Base-by-base conservation (phyloP, 345 rosid species). In the Melastoma malabathricum region DNA sequence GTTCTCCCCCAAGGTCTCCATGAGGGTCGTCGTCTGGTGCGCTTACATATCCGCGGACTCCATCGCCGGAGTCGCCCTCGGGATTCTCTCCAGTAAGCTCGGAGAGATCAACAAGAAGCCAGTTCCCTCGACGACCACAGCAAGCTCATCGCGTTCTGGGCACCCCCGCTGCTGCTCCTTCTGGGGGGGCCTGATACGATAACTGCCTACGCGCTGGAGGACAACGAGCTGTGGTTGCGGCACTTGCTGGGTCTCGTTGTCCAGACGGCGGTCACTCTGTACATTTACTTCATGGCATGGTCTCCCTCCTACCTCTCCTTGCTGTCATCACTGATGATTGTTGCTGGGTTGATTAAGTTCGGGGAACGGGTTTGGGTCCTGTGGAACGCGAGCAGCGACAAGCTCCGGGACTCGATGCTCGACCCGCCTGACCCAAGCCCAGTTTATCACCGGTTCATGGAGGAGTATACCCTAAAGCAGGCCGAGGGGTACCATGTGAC, bases 331-430 rank as follows among this genome's bases (percentile, higher is more conserved):
- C 64, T 59, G 25, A 60, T 80, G 65, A 22, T 77, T 8, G 46
- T 60, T 0, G 64, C 50, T 0, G 92, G 82, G 22, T 41, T 66
- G 18, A 55, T 68, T 54, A 77, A 75, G 62, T 77, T 66, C 22
- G 70, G 56, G 0, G 80, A 76, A 59, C 68, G 81, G 55, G 72
- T 59, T 16, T 60, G 65, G 59, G 70, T 70, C 0, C 80, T 72
- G 10, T 61, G 75, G 65, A 63, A 67, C 10, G 75, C 81, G 15
- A 78, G 77, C 52, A 60, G 39, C 10, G 64, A 72, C 17, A 59
- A 64, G 47, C 62, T 74, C 22, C 50, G 55, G 38, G 60, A 66
- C 0, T 45, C 73, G 15, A 53, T 72, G 67, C 66, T 69, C 0
- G 1, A 46, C 4, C 15, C 53, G 0, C 65, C 74, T 3, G 56